phyloP scores from a whole-genome alignment of 805 yeast genomes.

The Candida tibetensis region DNA sequence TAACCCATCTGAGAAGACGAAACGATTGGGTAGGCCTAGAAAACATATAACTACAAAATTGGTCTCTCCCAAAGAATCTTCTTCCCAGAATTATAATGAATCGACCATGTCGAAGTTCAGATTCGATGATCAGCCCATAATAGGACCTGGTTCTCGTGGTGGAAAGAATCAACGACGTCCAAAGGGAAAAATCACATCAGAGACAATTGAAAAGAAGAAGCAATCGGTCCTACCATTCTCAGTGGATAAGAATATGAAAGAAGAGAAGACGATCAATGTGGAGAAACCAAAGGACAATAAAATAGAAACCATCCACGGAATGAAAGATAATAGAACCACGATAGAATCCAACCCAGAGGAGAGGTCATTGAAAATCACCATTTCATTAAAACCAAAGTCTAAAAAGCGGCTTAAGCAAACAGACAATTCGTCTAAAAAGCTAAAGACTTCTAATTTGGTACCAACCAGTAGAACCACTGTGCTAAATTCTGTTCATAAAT shows the following conservation, averaged over 20 bases:
- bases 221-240: conserved; percentile 13
- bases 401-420: conserved; percentile 2
- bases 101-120: conserved; percentile 32
- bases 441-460: conserved; percentile 7
- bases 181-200: conserved; percentile 27
- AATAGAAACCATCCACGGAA: background rate
- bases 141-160: conserved; percentile 42
- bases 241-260: conserved; percentile 5
- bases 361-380: conserved; percentile 1
- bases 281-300: conserved; percentile 3
- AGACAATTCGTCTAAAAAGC: conserved; percentile 4
- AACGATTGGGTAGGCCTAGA: conserved; percentile 37
- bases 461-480: conserved; percentile 29
- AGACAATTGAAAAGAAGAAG: conserved; percentile 19
- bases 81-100: conserved; percentile 27
- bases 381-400: background rate
- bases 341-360: background rate
- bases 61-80: conserved; percentile 19
- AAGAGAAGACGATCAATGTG: conserved; percentile 1
- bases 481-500: conserved; percentile 23
- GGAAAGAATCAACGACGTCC: conserved; percentile 25
- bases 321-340: background rate
- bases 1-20: conserved; percentile 28
- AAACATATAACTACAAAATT: conserved; percentile 20
- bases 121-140: conserved; percentile 32